Evolutionary conservation across 2,329 filamentous ascomycete species (phyloP).

Genomic region (Alternaria gansuensis): DNA sequence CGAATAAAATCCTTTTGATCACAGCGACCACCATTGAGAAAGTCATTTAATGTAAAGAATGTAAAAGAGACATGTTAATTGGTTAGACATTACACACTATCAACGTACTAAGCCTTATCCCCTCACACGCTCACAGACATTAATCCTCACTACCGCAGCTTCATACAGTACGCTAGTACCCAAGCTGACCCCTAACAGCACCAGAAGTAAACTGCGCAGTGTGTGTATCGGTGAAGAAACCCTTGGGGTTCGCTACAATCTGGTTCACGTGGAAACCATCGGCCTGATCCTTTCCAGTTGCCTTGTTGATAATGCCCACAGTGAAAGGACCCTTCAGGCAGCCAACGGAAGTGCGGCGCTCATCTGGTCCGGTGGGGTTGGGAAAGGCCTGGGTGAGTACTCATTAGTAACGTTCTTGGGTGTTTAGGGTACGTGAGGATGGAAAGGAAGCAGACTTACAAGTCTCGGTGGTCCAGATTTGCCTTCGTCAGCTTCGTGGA

Average conservation of each 20-base stretch:
- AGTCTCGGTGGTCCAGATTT: slow-evolving; percentile 61
- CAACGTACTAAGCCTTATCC: neutral
- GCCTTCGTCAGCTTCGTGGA: slow-evolving; percentile 61
- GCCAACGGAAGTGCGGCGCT: slow-evolving; percentile 34
- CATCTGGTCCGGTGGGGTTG: slow-evolving; percentile 52
- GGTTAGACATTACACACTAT: slow-evolving; percentile 3
- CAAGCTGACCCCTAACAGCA: slow-evolving; percentile 61
- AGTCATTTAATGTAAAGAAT: neutral
- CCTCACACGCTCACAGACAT: neutral
- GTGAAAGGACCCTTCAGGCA: slow-evolving; percentile 44
- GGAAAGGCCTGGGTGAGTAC: slow-evolving; percentile 24
- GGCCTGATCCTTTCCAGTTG: slow-evolving; percentile 55
- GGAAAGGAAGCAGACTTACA: slow-evolving; percentile 38
- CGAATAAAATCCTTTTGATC: neutral
- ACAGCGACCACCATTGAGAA: neutral
- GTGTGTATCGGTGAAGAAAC: slow-evolving; percentile 65
- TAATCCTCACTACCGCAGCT: neutral
- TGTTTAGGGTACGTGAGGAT: neutral
- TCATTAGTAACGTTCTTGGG: neutral
- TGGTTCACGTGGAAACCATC: slow-evolving; percentile 60
- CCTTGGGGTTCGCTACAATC: slow-evolving; percentile 61
- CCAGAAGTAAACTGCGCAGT: slow-evolving; percentile 60
- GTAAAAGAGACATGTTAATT: neutral
- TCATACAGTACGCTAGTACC: neutral
- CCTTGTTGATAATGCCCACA: slow-evolving; percentile 44